phyloP scores from a whole-genome alignment of 139 green algal genomes.

The Closterium sp. region DNA sequence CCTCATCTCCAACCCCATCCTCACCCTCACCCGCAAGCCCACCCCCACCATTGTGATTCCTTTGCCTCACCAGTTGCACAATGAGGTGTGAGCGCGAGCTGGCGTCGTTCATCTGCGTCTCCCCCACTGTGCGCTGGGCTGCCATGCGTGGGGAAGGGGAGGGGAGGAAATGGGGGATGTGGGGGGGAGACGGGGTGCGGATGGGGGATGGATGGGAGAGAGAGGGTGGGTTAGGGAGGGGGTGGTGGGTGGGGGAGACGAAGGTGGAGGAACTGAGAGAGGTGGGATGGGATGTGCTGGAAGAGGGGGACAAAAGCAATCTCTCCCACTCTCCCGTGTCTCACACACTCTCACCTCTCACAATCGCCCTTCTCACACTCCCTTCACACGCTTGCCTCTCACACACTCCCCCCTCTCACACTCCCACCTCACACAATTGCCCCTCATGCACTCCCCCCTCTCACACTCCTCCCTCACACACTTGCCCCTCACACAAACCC shows the following conservation, averaged over 20 bases:
- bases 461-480: neutral
- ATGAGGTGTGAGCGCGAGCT: slow-evolving; percentile 46
- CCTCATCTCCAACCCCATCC: neutral
- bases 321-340: no score
- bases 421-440: neutral
- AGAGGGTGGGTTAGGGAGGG: no score
- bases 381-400: no score
- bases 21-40: neutral
- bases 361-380: no score
- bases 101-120: slow-evolving; percentile 49
- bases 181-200: neutral
- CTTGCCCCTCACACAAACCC: neutral
- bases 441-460: neutral
- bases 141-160: neutral
- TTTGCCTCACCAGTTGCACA: slow-evolving; percentile 17
- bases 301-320: no score
- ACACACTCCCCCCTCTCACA: neutral
- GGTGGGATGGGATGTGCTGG: no score
- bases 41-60: neutral
- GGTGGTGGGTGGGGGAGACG: no score
- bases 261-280: no score
- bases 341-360: no score
- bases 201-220: neutral
- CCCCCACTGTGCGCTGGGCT: slow-evolving; percentile 69
- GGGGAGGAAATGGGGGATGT: neutral